phyloP scores from a whole-genome alignment of 2,329 filamentous ascomycete species.

The Chlorencoelia australis region DNA sequence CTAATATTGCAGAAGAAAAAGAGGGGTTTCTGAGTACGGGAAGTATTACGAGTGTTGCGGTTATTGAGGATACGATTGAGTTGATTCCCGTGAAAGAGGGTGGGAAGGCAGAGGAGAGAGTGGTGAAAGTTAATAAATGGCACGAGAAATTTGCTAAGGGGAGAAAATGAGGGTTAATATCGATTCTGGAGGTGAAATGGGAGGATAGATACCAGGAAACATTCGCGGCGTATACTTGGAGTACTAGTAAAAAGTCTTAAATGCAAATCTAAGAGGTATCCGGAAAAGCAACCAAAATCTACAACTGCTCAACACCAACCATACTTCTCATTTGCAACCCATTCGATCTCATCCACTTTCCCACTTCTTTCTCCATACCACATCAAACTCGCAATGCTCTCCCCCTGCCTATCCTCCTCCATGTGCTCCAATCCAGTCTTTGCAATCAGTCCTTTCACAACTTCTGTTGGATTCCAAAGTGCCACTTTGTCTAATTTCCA shows the following conservation, averaged over 20 bases:
- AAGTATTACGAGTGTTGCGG: conserved; percentile 42
- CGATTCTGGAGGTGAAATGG: no score
- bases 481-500: conserved; percentile 65
- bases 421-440: conserved; percentile 37
- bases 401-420: conserved; percentile 46
- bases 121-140: conserved; percentile 39
- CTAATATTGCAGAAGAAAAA: conserved; percentile 18
- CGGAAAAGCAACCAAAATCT: no score
- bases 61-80: conserved; percentile 53
- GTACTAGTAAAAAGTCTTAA: no score
- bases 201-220: no score
- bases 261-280: no score
- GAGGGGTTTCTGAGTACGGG: no score
- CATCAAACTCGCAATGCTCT: conserved; percentile 61
- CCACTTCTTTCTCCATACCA: conserved; percentile 53
- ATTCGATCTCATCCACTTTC: conserved; percentile 46
- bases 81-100: conserved; percentile 35
- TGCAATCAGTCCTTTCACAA: conserved; percentile 38
- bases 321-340: conserved; percentile 70
- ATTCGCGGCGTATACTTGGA: no score
- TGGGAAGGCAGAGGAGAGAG: conserved; percentile 23
- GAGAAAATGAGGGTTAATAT: no score
- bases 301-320: conserved; percentile 78
- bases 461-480: conserved; percentile 70
- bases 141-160: conserved; percentile 44